Conservation (phyloP, 352 stramenopile genomes). For the Globisporangium parvum region DNA sequence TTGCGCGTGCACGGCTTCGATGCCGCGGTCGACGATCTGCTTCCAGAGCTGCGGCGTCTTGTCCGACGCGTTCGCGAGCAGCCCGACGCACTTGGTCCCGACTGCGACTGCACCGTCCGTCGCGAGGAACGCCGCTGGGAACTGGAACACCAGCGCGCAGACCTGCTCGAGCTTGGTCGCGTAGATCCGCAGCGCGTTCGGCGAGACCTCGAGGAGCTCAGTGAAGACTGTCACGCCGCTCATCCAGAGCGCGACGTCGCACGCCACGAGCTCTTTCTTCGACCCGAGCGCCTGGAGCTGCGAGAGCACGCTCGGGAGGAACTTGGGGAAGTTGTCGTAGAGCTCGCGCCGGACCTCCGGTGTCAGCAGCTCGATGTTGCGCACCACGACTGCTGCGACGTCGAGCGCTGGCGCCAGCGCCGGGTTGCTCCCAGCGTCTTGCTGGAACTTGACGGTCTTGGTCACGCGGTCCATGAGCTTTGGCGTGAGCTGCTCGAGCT, state of each 20-base stretch:
- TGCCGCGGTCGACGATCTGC: constrained; percentile 49
- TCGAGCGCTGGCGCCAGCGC: constrained; percentile 33
- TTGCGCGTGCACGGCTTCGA: constrained; percentile 59
- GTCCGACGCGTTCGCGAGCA: constrained; percentile 56
- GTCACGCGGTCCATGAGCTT: constrained; percentile 62
- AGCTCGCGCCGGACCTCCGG: constrained; percentile 54
- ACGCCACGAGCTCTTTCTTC: constrained; percentile 19
- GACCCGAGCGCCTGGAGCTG: constrained; percentile 27
- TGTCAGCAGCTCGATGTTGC: constrained; percentile 41
- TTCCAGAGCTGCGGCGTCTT: constrained; percentile 58
- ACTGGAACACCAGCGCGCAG: constrained; percentile 28
- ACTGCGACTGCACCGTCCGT: constrained; percentile 12
- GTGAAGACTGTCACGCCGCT: constrained; percentile 38
- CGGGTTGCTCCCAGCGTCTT: constrained; percentile 14
- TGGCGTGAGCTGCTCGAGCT: constrained; percentile 42
- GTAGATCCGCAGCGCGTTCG: constrained; percentile 51
- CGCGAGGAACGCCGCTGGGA: constrained; percentile 20
- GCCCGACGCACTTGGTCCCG: constrained; percentile 35
- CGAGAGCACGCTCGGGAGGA: constrained; percentile 45
- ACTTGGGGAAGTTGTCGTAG: constrained; percentile 53
- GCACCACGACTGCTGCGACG: constrained; percentile 39
- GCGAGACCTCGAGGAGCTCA: constrained; percentile 40
- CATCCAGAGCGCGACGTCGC: constrained; percentile 22
- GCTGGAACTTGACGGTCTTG: constrained; percentile 65
- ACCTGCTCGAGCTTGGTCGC: constrained; percentile 60